Evolutionary conservation across 345 rosid genomes (phyloP).

Genomic region (Psidium friedrichsthalianum): DNA sequence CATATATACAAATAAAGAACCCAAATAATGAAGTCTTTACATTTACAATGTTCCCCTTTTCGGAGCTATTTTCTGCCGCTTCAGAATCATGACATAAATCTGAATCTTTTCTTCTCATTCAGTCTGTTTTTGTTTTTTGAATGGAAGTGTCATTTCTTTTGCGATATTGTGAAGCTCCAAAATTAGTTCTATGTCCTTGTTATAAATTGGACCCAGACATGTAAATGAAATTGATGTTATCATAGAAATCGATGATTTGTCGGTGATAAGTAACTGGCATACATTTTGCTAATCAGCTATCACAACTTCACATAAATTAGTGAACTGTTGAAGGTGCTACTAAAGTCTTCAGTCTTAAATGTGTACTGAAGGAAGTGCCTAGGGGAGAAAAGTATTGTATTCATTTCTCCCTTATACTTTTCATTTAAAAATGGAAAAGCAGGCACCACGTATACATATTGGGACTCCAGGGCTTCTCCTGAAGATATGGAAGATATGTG

Average conservation of each 20-base stretch:
- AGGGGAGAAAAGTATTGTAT: not conserved
- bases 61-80: not conserved
- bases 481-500: conserved; percentile 91
- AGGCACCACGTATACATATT: conserved; percentile 32
- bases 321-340: not conserved
- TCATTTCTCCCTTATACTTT: not conserved
- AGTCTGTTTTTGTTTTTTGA: not conserved
- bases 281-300: not conserved
- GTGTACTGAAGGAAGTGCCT: not conserved
- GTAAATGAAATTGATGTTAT: not conserved
- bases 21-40: not conserved
- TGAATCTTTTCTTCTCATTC: not conserved
- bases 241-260: not conserved
- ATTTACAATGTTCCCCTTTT: not conserved
- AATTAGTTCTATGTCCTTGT: not conserved
- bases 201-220: not conserved
- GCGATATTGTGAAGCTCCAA: not conserved
- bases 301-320: not conserved
- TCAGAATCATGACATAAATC: not conserved
- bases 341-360: not conserved
- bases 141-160: not conserved
- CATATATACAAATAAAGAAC: not conserved
- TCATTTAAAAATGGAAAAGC: conserved; percentile 10
- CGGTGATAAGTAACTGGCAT: not conserved
- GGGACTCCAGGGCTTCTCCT: conserved; percentile 65